phyloP scores from a whole-genome alignment of 2,329 filamentous ascomycete genomes.

The Fusarium tjaetaba region DNA sequence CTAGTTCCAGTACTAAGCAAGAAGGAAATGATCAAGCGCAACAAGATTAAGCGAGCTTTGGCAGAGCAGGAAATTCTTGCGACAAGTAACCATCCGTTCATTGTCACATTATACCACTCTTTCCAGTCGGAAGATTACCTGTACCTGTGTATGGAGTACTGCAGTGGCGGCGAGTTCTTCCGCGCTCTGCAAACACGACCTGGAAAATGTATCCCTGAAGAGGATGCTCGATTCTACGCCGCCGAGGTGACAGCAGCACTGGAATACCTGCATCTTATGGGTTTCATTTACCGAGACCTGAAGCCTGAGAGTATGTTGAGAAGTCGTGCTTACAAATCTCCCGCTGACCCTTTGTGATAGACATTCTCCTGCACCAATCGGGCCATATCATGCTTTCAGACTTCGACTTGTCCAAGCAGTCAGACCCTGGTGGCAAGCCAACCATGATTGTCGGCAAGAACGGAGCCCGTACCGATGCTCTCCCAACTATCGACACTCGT shows the following conservation, averaged over 20 bases:
- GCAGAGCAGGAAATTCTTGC: constrained; percentile 98
- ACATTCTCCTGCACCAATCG: constrained; percentile 98
- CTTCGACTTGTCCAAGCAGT: constrained; percentile 98
- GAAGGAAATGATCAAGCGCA: constrained; percentile 99
- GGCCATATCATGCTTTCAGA: constrained; percentile 99
- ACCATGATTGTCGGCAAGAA: constrained; percentile 97
- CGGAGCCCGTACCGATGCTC: constrained; percentile 83
- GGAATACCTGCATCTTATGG: constrained; percentile 98
- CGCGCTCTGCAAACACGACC: constrained; percentile 93
- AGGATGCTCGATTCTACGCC: constrained; percentile 96
- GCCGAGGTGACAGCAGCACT: constrained; percentile 96
- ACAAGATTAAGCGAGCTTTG: constrained; percentile 98
- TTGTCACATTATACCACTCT: constrained; percentile 97
- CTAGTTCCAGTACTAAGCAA: constrained; percentile 84
- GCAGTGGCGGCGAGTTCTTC: constrained; percentile 98
- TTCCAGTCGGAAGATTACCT: constrained; percentile 99
- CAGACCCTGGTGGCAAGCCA: constrained; percentile 91
- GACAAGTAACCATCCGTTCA: constrained; percentile 98
- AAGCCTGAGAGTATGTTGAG: constrained; percentile 86
- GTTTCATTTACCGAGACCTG: constrained; percentile 97
- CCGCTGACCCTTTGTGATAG: constrained; percentile 56
- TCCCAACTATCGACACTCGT: constrained; percentile 98
- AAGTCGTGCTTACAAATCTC: constrained; percentile 7
- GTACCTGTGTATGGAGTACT: constrained; percentile 99
- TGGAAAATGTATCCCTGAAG: constrained; percentile 96